A percentile compares a stretch with the other conserved stretches of the same genome.
These are phyloP conservation scores for Ustilago hordei DNA, from an alignment of 1,284 basidiomycete species.

Conservation along the genomic window DNA sequence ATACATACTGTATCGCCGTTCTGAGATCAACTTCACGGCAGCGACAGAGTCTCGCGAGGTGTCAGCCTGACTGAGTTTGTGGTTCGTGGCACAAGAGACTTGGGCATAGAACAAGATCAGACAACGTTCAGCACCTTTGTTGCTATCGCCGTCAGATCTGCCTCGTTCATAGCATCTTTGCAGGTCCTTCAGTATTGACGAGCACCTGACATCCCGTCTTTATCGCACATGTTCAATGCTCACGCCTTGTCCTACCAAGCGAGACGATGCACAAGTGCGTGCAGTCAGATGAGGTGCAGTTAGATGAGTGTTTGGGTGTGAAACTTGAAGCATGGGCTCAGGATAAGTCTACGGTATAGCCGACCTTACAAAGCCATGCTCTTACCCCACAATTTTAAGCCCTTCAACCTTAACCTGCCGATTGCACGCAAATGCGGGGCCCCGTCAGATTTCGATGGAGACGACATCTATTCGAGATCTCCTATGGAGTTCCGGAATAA, in stretches of 20 bases:
- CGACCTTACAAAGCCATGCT: neutral
- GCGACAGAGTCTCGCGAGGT: neutral
- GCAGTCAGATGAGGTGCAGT: neutral
- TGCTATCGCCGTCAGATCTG: constrained; percentile 1
- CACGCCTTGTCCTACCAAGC: constrained; percentile 1
- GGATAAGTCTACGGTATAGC: neutral
- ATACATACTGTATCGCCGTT: neutral
- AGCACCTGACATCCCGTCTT: neutral
- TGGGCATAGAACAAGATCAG: neutral
- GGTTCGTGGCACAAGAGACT: neutral
- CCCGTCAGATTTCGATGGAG: neutral
- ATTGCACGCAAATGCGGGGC: constrained; percentile 8
- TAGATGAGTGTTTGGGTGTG: neutral
- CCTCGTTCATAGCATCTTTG: neutral
- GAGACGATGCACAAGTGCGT: neutral
- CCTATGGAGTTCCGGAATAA: constrained; percentile 11
- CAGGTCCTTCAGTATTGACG: neutral
- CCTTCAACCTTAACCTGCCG: constrained; percentile 5
- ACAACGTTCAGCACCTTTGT: neutral
- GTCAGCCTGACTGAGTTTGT: neutral
- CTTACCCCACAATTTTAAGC: constrained; percentile 2
- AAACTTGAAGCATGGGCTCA: neutral
- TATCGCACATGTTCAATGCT: neutral
- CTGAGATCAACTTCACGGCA: neutral
- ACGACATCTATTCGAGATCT: neutral